Evolutionary conservation across 2,329 filamentous ascomycete genomes (phyloP).

Genomic region (Tricladium varicosporioides): DNA sequence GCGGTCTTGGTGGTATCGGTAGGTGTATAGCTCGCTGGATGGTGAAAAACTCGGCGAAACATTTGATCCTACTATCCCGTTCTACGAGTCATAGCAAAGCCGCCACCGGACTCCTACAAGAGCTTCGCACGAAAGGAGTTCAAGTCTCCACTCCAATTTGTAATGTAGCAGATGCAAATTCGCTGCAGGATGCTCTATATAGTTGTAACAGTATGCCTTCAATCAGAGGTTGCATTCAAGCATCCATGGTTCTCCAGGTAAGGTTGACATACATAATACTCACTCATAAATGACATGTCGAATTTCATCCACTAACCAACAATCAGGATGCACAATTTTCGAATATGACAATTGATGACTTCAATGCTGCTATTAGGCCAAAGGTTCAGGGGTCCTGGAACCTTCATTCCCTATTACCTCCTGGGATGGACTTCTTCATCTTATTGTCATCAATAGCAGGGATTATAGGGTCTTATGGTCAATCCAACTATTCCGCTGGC

Average conservation of each 20-base stretch:
- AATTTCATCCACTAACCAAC: not conserved
- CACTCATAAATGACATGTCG: not conserved
- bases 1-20: slow-evolving; percentile 26
- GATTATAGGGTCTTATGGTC: slow-evolving; percentile 6
- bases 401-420: not conserved
- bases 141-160: slow-evolving; percentile 35
- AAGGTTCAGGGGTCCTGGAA: slow-evolving; percentile 29
- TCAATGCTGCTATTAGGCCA: slow-evolving; percentile 32
- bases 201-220: slow-evolving; percentile 34
- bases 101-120: not conserved
- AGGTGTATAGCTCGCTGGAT: slow-evolving; percentile 18
- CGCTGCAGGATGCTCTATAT: slow-evolving; percentile 21
- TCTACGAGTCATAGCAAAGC: not conserved
- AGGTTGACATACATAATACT: not conserved
- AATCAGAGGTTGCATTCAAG: slow-evolving; percentile 44
- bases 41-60: slow-evolving; percentile 18
- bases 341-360: slow-evolving; percentile 28
- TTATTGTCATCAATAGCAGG: slow-evolving; percentile 8
- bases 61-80: slow-evolving; percentile 28
- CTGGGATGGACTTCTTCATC: slow-evolving; percentile 18
- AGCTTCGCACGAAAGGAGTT: not conserved
- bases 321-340: not conserved
- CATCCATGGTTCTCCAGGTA: slow-evolving; percentile 40
- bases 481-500: slow-evolving; percentile 24
- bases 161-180: slow-evolving; percentile 43